Conservation (phyloP, 768 basidiomycete genomes). For the Tulasnella calospora region DNA sequence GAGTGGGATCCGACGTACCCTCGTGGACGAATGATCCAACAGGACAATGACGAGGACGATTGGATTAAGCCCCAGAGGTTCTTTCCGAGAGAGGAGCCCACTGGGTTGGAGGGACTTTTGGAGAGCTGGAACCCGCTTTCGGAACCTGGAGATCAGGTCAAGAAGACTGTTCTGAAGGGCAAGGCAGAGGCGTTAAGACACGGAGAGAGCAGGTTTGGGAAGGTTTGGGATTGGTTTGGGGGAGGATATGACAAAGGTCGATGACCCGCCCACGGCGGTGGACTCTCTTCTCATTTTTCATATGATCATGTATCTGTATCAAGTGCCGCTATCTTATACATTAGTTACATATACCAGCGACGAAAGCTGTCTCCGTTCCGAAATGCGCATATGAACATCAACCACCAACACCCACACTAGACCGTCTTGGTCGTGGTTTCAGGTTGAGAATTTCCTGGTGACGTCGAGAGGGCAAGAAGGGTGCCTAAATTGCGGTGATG, state of each 20-base stretch:
- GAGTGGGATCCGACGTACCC: constrained; percentile 35
- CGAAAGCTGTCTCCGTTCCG: neutral
- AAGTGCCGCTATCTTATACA: neutral
- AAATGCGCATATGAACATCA: neutral
- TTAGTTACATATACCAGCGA: neutral
- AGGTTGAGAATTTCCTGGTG: neutral
- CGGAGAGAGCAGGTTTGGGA: neutral
- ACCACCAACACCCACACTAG: neutral
- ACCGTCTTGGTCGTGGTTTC: neutral
- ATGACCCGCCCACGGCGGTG: neutral
- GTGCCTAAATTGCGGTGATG: neutral
- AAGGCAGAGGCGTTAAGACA: neutral
- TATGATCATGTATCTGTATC: neutral
- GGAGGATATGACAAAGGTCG: neutral
- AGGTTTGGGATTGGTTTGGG: neutral
- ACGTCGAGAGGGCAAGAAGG: neutral
- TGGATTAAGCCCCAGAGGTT: constrained; percentile 23
- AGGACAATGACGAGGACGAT: neutral
- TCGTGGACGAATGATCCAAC: neutral
- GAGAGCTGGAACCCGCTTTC: constrained; percentile 14
- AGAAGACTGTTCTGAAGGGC: neutral
- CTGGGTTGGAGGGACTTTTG: constrained; percentile 29
- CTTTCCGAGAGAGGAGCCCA: constrained; percentile 27
- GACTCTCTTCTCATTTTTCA: neutral
- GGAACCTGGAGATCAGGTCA: neutral